Evolutionary conservation across 179 eudicot species (phyloP), one percentile per base, ranked within the genome.

Genomic region (Sideroxylon spinosum): DNA sequence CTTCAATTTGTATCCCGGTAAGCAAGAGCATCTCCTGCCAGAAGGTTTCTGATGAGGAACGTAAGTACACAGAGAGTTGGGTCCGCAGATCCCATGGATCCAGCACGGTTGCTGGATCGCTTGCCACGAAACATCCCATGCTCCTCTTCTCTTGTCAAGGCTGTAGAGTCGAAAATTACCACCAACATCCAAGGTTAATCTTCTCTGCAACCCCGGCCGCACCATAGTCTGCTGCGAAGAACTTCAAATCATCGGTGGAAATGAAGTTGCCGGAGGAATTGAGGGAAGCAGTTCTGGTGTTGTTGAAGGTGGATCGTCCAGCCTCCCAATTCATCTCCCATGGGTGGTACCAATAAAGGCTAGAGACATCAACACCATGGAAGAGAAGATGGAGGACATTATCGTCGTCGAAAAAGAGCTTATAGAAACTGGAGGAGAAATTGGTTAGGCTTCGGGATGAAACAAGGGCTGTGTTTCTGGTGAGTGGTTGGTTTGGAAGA

Each of bases 141-240:
- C 66, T 7, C 79, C 65, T 25, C 57, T 49, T 25, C 52, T 57
- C 55, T 79, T 76, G 19, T 71, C 77, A 17, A 84, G 48, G 46
- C 89, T 86, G 19, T 84, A 82, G 79, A 84, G 60, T 62, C 84
- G 79, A 29, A 82, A 26, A 73, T 84, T 86, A 4, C 87, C 89
- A 71, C 84, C 85, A 29, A 28, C 52, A 73, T 86, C 89, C 67
- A 86, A 67, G 14, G 85, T 84, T 49, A 86, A 68, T 46, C 85
- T 80, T 49, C 89, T 80, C 16, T 59, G 52, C 48, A 71, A 71
- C 71, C 11, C 81, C 76, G 5, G 13, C 44, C 44, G 44, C 0
- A 0, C 86, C 81, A 72, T 68, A 78, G 64, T 86, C 83, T 10
- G 63, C 17, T 6, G 83, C 60, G 0, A 11, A 12, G 55, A 87